phyloP scores from a whole-genome alignment of 768 basidiomycete species.

The Leccinellum luteum region DNA sequence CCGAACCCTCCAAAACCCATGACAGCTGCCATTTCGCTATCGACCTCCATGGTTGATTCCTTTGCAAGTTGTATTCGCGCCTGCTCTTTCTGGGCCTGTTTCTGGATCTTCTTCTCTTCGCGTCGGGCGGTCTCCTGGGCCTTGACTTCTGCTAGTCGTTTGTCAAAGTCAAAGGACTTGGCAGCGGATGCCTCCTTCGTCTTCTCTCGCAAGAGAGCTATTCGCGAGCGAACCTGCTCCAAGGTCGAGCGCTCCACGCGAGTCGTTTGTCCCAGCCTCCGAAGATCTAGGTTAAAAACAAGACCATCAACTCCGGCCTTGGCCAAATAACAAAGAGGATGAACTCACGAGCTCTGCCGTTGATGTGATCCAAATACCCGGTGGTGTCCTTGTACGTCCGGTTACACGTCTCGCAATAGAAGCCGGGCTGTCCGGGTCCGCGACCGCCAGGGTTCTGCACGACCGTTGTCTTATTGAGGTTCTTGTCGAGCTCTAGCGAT shows the following conservation, averaged over 20 bases:
- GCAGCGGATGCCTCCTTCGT: constrained; percentile 79
- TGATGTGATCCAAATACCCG: constrained; percentile 95
- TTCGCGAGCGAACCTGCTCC: constrained; percentile 88
- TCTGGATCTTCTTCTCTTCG: constrained; percentile 73
- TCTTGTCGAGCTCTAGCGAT: constrained; percentile 89
- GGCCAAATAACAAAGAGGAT: not conserved
- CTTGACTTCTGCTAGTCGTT: constrained; percentile 80
- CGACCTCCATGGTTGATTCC: constrained; percentile 44
- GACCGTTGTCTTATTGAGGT: constrained; percentile 92
- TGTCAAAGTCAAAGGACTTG: constrained; percentile 93
- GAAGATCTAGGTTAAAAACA: constrained; percentile 62
- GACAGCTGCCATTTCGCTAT: constrained; percentile 69
- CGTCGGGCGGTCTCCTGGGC: constrained; percentile 66
- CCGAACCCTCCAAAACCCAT: constrained; percentile 96
- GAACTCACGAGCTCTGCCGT: constrained; percentile 84
- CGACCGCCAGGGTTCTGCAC: constrained; percentile 80
- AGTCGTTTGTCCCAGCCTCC: constrained; percentile 93
- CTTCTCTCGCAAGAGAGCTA: constrained; percentile 82
- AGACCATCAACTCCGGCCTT: not conserved
- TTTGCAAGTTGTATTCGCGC: constrained; percentile 63
- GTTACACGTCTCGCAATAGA: constrained; percentile 89
- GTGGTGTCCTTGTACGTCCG: constrained; percentile 91
- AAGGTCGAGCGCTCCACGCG: constrained; percentile 87
- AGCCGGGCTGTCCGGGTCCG: constrained; percentile 90
- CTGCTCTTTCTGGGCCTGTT: constrained; percentile 75